Percentiles rank a stretch among this genome's conserved stretches.
Evolutionary conservation across 345 rosid genomes (phyloP).

Genomic region (Capsella bursapastoris): DNA sequence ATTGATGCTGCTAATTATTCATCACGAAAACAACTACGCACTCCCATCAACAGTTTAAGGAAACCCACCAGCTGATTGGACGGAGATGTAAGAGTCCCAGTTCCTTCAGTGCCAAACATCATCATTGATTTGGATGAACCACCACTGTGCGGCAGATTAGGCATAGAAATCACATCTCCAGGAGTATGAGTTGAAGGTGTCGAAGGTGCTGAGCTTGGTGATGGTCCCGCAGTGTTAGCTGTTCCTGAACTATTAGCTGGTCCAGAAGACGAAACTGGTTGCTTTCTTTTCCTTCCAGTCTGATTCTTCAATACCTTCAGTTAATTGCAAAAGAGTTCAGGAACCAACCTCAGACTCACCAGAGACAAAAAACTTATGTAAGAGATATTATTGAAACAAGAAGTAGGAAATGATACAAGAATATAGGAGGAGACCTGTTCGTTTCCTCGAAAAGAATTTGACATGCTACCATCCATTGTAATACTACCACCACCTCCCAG

Average conservation of each 20-base stretch:
- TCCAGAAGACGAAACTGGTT: slow-evolving; percentile 96
- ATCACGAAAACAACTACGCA: background rate
- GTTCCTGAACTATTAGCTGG: slow-evolving; percentile 99
- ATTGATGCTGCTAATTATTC: slow-evolving; percentile 2
- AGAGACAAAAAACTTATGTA: slow-evolving; percentile 12
- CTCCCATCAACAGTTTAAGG: slow-evolving; percentile 22
- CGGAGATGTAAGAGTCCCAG: slow-evolving; percentile 86
- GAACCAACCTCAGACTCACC: slow-evolving; percentile 35
- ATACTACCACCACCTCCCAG: slow-evolving; percentile 75
- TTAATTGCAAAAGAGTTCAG: slow-evolving; percentile 47
- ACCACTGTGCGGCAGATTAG: slow-evolving; percentile 83
- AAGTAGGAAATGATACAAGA: slow-evolving; percentile 10
- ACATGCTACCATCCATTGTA: slow-evolving; percentile 77
- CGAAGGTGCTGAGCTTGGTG: slow-evolving; percentile 99
- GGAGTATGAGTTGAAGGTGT: slow-evolving; percentile 98
- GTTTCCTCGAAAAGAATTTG: slow-evolving; percentile 92
- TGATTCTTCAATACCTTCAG: slow-evolving; percentile 89
- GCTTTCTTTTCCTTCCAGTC: slow-evolving; percentile 95
- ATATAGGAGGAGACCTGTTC: slow-evolving; percentile 82
- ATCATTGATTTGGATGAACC: slow-evolving; percentile 82
- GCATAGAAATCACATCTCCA: slow-evolving; percentile 90
- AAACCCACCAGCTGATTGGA: slow-evolving; percentile 89
- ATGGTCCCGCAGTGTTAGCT: slow-evolving; percentile 97
- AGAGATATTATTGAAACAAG: slow-evolving; percentile 2
- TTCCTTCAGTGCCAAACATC: slow-evolving; percentile 73